Evolutionary conservation across 352 stramenopile genomes (phyloP), one percentile per base, ranked within the genome.

Genomic region (Pythium folliculosum): DNA sequence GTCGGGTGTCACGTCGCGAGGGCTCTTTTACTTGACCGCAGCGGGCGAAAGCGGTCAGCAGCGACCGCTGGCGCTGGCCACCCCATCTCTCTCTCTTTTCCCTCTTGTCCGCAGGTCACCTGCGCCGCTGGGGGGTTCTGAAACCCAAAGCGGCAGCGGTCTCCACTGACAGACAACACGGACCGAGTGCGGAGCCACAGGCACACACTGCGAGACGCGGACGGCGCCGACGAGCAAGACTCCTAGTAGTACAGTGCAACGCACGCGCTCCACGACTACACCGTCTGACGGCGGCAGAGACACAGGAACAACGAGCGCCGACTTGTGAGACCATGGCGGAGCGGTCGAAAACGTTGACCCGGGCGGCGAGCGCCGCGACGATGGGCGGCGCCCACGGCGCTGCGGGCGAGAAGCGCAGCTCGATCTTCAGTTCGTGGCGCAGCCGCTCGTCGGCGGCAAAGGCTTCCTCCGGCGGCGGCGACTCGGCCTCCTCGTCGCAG

Each of bases 371-470:
- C 44, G 67, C 60, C 48, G 55, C 32, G 19, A 48, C 25, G 25
- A 68, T 67, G 58, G 30, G 23, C n/a, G 43, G 17, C n/a, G n/a
- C n/a, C 23, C 47, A 60, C 30, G 4, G 53, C 12, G 19, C 30
- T 12, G 10, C 30, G 30, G 50, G 19, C 9, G 27, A 56, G 16
- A 52, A 54, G 16, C 50, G 59, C 37, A 40, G 43, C 16, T 68
- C 57, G 45, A 27, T 73, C 47, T 73, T 73, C 30, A 47, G 67
- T 47, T 37, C 48, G 22, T 73, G 67, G 67, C 59, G 60, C 22
- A 60, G 52, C 25, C 50, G 65, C 52, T 16, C 45, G 9, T 58
- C 58, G 0, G 13, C 47, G 48, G 63, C 48, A 16, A n/a, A 19
- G 21, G 5, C 44, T 9, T 50, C 14, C 9, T 47, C 40, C 5